Conservation (phyloP, 495 filamentous ascomycete species). For the Podospora sp. region DNA sequence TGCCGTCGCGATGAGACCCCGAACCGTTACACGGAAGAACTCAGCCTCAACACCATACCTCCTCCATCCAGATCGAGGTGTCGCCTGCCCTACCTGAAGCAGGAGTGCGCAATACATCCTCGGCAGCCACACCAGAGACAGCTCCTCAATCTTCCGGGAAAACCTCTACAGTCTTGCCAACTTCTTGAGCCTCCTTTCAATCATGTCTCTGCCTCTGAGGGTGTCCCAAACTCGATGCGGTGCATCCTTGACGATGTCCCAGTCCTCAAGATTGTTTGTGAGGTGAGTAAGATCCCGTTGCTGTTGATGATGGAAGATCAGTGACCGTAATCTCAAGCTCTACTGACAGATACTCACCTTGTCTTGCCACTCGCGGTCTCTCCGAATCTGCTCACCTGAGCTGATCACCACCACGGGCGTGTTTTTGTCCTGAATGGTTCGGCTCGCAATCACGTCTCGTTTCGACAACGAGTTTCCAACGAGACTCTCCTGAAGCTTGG, state of each 20-base stretch:
- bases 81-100: too few relatives aligned
- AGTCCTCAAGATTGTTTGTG: slow-evolving; percentile 73
- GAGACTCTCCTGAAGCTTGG: slow-evolving; percentile 88
- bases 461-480: slow-evolving; percentile 80
- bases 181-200: slow-evolving; percentile 55
- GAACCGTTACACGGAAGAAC: not conserved
- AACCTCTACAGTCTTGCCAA: slow-evolving; percentile 51
- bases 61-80: too few relatives aligned
- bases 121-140: too few relatives aligned
- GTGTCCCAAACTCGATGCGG: slow-evolving; percentile 87
- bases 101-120: too few relatives aligned
- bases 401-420: slow-evolving; percentile 81
- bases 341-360: slow-evolving; percentile 41
- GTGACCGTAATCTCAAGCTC: not conserved
- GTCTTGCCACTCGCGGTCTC: slow-evolving; percentile 69
- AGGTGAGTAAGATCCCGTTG: slow-evolving; percentile 82
- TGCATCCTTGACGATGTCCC: slow-evolving; percentile 84
- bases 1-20: too few relatives aligned
- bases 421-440: slow-evolving; percentile 71
- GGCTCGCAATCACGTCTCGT: slow-evolving; percentile 74
- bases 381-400: slow-evolving; percentile 61
- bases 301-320: slow-evolving; percentile 41
- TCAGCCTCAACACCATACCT: slow-evolving; percentile 1
- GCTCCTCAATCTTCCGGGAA: too few relatives aligned
- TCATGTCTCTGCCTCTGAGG: slow-evolving; percentile 62